Evolutionary conservation across 805 yeast species (phyloP).

Genomic region (Brettanomyces anomalus): DNA sequence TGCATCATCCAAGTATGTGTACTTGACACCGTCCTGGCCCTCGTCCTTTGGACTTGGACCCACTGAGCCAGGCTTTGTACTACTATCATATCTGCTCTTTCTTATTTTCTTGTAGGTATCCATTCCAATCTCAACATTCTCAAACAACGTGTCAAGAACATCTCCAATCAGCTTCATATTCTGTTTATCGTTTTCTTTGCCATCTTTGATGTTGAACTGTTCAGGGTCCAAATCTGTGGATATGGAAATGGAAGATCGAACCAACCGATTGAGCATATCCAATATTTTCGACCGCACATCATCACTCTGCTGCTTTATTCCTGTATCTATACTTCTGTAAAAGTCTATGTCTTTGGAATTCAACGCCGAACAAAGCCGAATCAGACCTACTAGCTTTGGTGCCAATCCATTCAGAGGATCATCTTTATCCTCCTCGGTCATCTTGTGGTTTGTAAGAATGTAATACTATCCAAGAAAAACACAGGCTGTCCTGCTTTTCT

Average conservation of each 20-base stretch:
- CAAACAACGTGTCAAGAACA: conserved; percentile 62
- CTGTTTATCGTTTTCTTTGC: conserved; percentile 25
- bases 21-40: conserved; percentile 13
- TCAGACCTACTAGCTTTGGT: conserved; percentile 44
- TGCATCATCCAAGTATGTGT: conserved; percentile 47
- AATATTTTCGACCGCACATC: conserved; percentile 16
- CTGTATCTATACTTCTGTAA: conserved; percentile 52
- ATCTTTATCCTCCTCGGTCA: not conserved
- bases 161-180: conserved; percentile 58
- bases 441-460: not conserved
- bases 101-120: conserved; percentile 33
- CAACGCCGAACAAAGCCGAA: conserved; percentile 59
- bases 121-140: conserved; percentile 62
- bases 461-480: not conserved
- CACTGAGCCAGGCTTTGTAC: not conserved
- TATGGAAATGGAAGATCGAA: conserved; percentile 18
- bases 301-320: conserved; percentile 33
- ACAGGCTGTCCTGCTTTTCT: not conserved
- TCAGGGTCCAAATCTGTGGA: conserved; percentile 19
- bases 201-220: conserved; percentile 17
- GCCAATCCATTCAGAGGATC: conserved; percentile 23
- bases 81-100: conserved; percentile 1
- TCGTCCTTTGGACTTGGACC: not conserved
- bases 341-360: conserved; percentile 79
- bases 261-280: conserved; percentile 33